Conservation (phyloP, 2,329 filamentous ascomycete genomes). For the Botrytis galanthina region DNA sequence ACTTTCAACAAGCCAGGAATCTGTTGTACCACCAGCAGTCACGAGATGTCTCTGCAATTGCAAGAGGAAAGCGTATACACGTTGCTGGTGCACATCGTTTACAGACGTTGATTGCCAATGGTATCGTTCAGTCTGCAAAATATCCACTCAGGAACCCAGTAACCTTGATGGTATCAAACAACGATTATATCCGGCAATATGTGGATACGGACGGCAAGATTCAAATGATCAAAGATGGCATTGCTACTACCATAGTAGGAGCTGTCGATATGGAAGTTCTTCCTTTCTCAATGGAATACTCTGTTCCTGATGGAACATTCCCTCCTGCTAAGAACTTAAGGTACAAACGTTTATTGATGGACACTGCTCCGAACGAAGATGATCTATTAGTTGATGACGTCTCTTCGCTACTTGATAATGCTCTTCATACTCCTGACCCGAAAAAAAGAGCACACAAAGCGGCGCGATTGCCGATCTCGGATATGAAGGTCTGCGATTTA, state of each 20-base stretch:
- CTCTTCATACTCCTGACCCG: background rate
- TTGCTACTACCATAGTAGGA: slow-evolving; percentile 6
- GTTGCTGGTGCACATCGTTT: background rate
- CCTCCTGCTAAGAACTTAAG: background rate
- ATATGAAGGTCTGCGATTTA: background rate
- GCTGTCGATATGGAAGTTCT: slow-evolving; percentile 8
- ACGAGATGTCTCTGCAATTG: background rate
- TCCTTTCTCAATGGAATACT: slow-evolving; percentile 1
- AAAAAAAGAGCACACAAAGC: background rate
- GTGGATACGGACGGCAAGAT: background rate
- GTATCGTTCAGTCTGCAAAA: background rate
- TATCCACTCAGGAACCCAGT: background rate
- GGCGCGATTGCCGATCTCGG: background rate
- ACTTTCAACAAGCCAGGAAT: background rate
- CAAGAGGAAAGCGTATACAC: background rate
- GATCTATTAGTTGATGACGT: background rate
- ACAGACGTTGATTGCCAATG: slow-evolving; percentile 6
- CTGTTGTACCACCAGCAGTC: slow-evolving; percentile 2
- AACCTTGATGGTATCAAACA: slow-evolving; percentile 2
- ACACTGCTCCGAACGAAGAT: background rate
- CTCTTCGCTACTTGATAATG: background rate
- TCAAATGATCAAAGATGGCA: background rate
- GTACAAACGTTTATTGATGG: slow-evolving; percentile 1
- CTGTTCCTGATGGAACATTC: background rate
- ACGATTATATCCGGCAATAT: slow-evolving; percentile 3